phyloP scores from a whole-genome alignment of 75 land plant genomes.

The Sequoia sempervirens region DNA sequence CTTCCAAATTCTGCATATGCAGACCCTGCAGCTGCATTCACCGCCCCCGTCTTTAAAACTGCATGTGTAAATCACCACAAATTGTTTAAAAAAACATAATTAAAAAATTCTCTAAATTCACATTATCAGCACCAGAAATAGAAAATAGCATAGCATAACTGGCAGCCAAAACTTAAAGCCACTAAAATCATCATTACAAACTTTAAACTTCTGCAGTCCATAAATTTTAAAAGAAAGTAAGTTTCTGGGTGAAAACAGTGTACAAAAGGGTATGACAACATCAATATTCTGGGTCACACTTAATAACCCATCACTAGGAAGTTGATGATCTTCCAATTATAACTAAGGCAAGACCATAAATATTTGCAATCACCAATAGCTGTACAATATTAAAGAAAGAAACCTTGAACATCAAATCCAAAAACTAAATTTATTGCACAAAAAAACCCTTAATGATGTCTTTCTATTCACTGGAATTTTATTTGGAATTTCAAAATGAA shows the following conservation, averaged over 20 bases:
- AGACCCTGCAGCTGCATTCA: constrained; percentile 92
- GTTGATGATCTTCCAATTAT: background rate
- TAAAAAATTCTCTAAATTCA: background rate
- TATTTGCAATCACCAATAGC: background rate
- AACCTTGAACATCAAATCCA: background rate
- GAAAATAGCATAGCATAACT: background rate
- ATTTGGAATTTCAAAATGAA: background rate
- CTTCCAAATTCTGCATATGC: constrained; percentile 97
- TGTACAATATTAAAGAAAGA: background rate
- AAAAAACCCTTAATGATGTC: no score
- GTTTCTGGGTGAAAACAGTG: background rate
- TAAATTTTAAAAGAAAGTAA: background rate
- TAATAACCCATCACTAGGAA: background rate
- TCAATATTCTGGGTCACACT: background rate
- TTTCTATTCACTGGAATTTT: background rate
- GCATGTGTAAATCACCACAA: constrained; percentile 9
- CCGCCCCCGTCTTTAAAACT: constrained; percentile 90
- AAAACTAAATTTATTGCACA: no score
- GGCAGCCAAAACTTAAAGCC: background rate
- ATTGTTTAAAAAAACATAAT: background rate
- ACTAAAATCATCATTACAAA: background rate
- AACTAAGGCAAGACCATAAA: background rate
- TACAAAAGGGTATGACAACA: background rate
- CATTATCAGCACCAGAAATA: background rate
- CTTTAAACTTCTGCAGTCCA: background rate